phyloP scores from a whole-genome alignment of 495 filamentous ascomycete genomes.

The Penicillium malachiteum region DNA sequence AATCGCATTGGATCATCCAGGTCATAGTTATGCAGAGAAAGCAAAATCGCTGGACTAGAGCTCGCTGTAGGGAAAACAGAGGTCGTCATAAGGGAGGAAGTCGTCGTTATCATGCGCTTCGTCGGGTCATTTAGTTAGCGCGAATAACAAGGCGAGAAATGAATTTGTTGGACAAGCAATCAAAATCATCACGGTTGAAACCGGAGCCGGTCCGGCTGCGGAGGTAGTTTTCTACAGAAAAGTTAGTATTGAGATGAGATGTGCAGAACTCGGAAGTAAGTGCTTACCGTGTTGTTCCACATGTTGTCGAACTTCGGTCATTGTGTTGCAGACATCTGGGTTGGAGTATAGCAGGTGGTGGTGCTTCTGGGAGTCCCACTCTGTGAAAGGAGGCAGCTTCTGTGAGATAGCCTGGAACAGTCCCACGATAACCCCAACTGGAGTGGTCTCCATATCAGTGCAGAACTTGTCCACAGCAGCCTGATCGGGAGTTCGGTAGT shows the following conservation, averaged over 20 bases:
- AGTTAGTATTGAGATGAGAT: slow-evolving; percentile 22
- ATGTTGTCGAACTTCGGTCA: slow-evolving; percentile 89
- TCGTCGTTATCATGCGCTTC: slow-evolving; percentile 37
- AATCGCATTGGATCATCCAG: slow-evolving; percentile 23
- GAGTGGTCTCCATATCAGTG: slow-evolving; percentile 88
- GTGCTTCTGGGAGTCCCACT: slow-evolving; percentile 89
- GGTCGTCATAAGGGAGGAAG: slow-evolving; percentile 17
- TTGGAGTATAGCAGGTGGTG: slow-evolving; percentile 85
- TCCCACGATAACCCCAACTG: slow-evolving; percentile 90
- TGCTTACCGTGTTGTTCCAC: slow-evolving; percentile 82
- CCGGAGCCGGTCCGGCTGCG: slow-evolving; percentile 58
- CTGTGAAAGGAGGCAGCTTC: slow-evolving; percentile 82
- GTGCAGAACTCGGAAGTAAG: neutral
- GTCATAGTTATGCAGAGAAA: slow-evolving; percentile 15
- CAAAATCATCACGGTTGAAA: slow-evolving; percentile 87
- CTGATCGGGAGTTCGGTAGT: slow-evolving; percentile 83
- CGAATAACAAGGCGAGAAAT: slow-evolving; percentile 91
- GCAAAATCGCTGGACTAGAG: slow-evolving; percentile 14
- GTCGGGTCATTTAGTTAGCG: slow-evolving; percentile 65
- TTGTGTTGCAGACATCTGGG: slow-evolving; percentile 82
- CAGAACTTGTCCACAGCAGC: slow-evolving; percentile 87
- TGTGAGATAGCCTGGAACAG: slow-evolving; percentile 95
- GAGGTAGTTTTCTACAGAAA: slow-evolving; percentile 55
- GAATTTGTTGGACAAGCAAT: slow-evolving; percentile 92
- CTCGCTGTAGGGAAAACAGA: slow-evolving; percentile 22